phyloP scores from a whole-genome alignment of 1,139 yeast species.

The Martiniozyma asiatica region DNA sequence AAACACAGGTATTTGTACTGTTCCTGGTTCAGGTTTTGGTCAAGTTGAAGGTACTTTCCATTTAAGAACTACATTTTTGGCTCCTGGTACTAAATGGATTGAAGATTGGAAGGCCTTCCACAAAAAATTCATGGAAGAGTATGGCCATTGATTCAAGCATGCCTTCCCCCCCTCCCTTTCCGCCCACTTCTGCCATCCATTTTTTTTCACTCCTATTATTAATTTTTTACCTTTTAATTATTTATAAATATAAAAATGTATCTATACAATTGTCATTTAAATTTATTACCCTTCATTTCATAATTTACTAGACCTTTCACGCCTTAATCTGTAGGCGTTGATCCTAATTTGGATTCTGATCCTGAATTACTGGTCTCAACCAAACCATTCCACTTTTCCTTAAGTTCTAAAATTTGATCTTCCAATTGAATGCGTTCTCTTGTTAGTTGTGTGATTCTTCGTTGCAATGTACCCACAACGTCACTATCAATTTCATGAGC shows the following conservation, averaged over 20 bases:
- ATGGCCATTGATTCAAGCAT: slow-evolving; percentile 22
- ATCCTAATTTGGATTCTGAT: too few relatives aligned
- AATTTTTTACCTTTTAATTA: too few relatives aligned
- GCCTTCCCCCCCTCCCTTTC: too few relatives aligned
- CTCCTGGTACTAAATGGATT: slow-evolving; percentile 90
- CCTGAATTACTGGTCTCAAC: too few relatives aligned
- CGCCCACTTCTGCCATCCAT: too few relatives aligned
- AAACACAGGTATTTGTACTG: slow-evolving; percentile 90
- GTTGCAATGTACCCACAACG: slow-evolving; percentile 17
- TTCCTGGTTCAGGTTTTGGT: slow-evolving; percentile 96
- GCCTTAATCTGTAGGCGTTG: too few relatives aligned
- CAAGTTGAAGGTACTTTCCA: slow-evolving; percentile 83
- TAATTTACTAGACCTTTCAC: too few relatives aligned
- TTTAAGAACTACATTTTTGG: slow-evolving; percentile 88
- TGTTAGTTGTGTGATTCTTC: slow-evolving; percentile 15
- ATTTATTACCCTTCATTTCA: too few relatives aligned
- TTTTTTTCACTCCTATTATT: background rate
- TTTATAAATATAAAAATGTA: too few relatives aligned
- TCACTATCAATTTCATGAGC: slow-evolving; percentile 4
- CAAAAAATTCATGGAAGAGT: slow-evolving; percentile 49
- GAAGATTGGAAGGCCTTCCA: slow-evolving; percentile 69
- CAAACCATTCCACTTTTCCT: slow-evolving; percentile 35
- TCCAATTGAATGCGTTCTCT: slow-evolving; percentile 23
- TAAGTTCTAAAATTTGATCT: slow-evolving; percentile 27
- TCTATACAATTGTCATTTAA: too few relatives aligned